Conservation (phyloP, 805 yeast species). For the Yamadazyma sp. region DNA sequence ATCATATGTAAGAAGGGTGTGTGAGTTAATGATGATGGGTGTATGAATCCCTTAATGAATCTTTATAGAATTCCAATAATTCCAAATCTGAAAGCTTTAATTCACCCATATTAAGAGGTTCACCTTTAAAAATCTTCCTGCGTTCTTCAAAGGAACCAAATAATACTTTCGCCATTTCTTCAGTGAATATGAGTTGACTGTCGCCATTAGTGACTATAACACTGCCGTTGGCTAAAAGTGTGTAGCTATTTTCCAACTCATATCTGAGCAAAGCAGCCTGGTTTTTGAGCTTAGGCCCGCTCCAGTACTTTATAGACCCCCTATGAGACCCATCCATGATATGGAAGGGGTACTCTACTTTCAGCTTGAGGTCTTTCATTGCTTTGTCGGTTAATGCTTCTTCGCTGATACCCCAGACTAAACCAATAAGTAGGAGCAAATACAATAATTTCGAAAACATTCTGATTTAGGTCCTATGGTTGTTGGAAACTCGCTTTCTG, state of each 20-base stretch:
- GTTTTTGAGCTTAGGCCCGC: slow-evolving; percentile 4
- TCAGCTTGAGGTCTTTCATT: neutral
- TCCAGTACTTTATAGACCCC: slow-evolving; percentile 5
- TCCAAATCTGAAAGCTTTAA: slow-evolving; percentile 2
- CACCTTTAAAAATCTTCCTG: neutral
- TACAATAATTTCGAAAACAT: neutral
- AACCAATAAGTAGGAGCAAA: neutral
- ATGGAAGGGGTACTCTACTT: slow-evolving; percentile 2
- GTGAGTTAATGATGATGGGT: too few species aligned
- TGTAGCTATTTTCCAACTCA: slow-evolving; percentile 3
- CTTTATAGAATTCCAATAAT: slow-evolving; percentile 3
- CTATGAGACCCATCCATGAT: slow-evolving; percentile 3
- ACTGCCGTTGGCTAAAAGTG: slow-evolving; percentile 1
- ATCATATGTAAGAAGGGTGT: too few species aligned
- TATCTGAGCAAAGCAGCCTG: slow-evolving; percentile 2
- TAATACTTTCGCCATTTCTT: neutral
- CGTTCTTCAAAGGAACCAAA: slow-evolving; percentile 2
- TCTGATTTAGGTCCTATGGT: too few species aligned
- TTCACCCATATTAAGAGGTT: neutral
- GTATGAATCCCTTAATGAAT: neutral
- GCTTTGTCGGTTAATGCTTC: slow-evolving; percentile 2
- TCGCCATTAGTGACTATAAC: neutral
- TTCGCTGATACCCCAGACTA: neutral
- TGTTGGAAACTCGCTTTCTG: too few species aligned
- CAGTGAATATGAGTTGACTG: neutral